A percentile compares a stretch with the other conserved stretches of the same genome.
Evolutionary conservation across 495 filamentous ascomycete species (phyloP).

Genomic region (Penicillium canescens): DNA sequence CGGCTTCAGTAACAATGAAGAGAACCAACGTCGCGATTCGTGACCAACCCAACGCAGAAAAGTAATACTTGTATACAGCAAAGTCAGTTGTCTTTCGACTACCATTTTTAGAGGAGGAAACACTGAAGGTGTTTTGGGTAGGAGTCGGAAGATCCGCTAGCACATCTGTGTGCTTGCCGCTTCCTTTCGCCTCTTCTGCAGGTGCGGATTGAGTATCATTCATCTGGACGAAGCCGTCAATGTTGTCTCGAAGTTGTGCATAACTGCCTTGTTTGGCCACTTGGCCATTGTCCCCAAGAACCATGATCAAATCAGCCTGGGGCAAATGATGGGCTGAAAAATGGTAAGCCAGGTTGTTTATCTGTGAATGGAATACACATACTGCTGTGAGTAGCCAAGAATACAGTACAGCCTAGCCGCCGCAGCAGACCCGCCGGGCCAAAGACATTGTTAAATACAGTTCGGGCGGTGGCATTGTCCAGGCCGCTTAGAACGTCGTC

Average conservation of each 20-base stretch:
- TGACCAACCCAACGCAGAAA: slow-evolving; percentile 16
- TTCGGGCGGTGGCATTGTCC: slow-evolving; percentile 47
- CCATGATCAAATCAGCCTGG: slow-evolving; percentile 15
- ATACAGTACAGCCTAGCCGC: slow-evolving; percentile 19
- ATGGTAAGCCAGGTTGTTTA: neutral
- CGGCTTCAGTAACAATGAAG: slow-evolving; percentile 5
- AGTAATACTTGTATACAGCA: slow-evolving; percentile 20
- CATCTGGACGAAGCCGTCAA: neutral
- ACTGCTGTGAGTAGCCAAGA: slow-evolving; percentile 20
- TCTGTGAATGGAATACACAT: neutral
- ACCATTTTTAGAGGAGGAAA: neutral
- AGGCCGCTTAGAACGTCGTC: slow-evolving; percentile 53
- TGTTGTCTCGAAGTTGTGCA: slow-evolving; percentile 3
- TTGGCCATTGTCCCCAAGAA: slow-evolving; percentile 12
- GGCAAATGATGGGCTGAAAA: slow-evolving; percentile 1
- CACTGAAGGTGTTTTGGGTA: neutral
- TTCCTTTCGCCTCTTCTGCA: neutral
- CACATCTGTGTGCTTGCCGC: too few species aligned
- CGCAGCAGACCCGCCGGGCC: slow-evolving; percentile 41
- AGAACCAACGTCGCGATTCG: slow-evolving; percentile 8
- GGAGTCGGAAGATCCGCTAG: neutral
- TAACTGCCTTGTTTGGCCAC: slow-evolving; percentile 15
- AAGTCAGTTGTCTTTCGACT: slow-evolving; percentile 6
- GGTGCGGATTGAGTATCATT: neutral
- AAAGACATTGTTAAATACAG: slow-evolving; percentile 48